Evolutionary conservation across 805 yeast genomes (phyloP).

Genomic region (Kodamaea nitidulidarum): DNA sequence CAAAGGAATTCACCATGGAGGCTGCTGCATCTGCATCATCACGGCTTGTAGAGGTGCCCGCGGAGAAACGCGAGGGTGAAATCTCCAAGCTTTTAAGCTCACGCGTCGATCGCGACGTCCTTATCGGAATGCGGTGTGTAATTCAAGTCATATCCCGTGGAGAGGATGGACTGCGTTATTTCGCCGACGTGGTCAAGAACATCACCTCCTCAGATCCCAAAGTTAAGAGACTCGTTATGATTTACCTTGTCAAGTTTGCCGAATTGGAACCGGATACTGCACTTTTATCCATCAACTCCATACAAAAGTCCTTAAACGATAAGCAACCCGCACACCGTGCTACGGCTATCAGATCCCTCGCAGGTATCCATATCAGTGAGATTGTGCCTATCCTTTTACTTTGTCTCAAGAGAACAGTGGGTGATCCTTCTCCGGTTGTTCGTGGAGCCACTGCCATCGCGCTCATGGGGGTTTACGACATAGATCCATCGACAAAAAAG

Average conservation of each 20-base stretch:
- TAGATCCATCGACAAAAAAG: constrained; percentile 33
- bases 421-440: constrained; percentile 75
- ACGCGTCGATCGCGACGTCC: constrained; percentile 51
- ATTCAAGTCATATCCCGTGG: constrained; percentile 37
- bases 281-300: constrained; percentile 81
- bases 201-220: constrained; percentile 60
- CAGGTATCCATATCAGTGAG: constrained; percentile 79
- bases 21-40: constrained; percentile 80
- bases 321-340: constrained; percentile 65
- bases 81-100: constrained; percentile 65
- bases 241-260: constrained; percentile 71
- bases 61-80: constrained; percentile 58
- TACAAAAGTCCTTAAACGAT: constrained; percentile 77
- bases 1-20: constrained; percentile 72
- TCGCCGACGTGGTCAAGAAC: constrained; percentile 88
- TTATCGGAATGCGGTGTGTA: constrained; percentile 41
- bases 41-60: constrained; percentile 58
- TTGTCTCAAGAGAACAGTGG: constrained; percentile 62
- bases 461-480: constrained; percentile 49
- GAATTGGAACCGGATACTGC: constrained; percentile 88
- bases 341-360: constrained; percentile 70
- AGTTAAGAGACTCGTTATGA: constrained; percentile 70
- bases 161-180: constrained; percentile 42
- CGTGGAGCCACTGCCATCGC: constrained; percentile 78
- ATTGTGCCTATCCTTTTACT: constrained; percentile 74